A percentile compares a stretch with the other conserved stretches of the same genome.
These are phyloP conservation scores for Coemansia sp. DNA, from an alignment of 371 early-diverging fungal species.

Conservation along the genomic window DNA sequence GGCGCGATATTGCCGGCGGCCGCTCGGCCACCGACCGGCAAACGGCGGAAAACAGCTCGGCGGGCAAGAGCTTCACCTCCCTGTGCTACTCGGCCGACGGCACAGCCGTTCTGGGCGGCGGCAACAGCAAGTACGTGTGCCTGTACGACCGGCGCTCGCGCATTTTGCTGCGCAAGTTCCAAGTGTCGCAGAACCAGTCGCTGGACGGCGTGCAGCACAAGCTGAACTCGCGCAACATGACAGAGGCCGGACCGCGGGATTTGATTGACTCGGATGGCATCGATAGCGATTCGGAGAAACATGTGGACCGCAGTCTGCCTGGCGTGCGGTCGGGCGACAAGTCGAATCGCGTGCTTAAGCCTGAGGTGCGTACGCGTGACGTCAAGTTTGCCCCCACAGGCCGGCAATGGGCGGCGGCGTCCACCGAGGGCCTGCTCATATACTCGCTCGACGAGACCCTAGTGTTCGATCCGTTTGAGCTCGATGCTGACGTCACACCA, in stretches of 20 bases:
- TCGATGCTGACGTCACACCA: constrained; percentile 93
- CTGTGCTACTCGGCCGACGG: constrained; percentile 95
- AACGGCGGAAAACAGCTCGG: constrained; percentile 79
- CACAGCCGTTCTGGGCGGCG: constrained; percentile 83
- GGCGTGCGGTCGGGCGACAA: constrained; percentile 86
- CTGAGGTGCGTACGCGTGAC: constrained; percentile 76
- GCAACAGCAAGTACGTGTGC: constrained; percentile 92
- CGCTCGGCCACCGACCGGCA: constrained; percentile 72
- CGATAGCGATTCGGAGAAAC: constrained; percentile 80
- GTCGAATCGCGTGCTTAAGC: constrained; percentile 70
- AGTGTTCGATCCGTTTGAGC: constrained; percentile 95
- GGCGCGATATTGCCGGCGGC: constrained; percentile 90
- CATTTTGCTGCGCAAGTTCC: constrained; percentile 84
- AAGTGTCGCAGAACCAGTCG: constrained; percentile 85
- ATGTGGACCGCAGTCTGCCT: constrained; percentile 75
- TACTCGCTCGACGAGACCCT: constrained; percentile 90
- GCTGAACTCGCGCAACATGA: constrained; percentile 88
- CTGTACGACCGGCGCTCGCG: constrained; percentile 81
- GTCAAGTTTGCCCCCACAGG: constrained; percentile 93
- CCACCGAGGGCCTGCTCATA: constrained; percentile 93
- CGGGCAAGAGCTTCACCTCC: constrained; percentile 87
- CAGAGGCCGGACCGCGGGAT: constrained; percentile 87
- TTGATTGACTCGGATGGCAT: constrained; percentile 76
- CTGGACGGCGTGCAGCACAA: constrained; percentile 89
- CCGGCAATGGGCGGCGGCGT: constrained; percentile 91